These are phyloP conservation scores for Colletotrichum australisinense DNA, from an alignment of 2,329 filamentous ascomycete species.

Conservation along the genomic window DNA sequence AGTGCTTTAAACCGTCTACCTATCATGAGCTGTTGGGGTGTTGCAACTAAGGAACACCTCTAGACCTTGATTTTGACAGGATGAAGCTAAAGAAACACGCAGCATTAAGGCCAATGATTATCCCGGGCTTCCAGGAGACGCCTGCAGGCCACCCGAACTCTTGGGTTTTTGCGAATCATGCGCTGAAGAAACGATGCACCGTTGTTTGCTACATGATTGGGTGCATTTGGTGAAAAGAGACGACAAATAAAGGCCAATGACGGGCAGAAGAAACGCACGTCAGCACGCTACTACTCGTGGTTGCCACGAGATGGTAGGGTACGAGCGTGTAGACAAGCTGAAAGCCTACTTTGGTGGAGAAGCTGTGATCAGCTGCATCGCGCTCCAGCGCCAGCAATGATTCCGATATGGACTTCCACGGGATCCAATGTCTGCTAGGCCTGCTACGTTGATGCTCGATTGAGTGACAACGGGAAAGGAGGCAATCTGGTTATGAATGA, in stretches of 20 bases:
- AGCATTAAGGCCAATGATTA: slow-evolving; percentile 28
- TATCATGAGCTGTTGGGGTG: not conserved
- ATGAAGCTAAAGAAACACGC: not conserved
- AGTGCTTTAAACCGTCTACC: not conserved
- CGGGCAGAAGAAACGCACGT: slow-evolving; percentile 14
- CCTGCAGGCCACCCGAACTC: slow-evolving; percentile 36
- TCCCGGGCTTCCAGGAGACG: slow-evolving; percentile 1
- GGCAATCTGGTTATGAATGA: not conserved
- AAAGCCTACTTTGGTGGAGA: not conserved
- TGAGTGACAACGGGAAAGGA: not conserved
- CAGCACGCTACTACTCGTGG: slow-evolving; percentile 2
- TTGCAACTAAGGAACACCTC: not conserved
- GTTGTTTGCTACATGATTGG: slow-evolving; percentile 20
- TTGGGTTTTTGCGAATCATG: slow-evolving; percentile 48
- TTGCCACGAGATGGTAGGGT: not conserved
- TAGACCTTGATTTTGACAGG: not conserved
- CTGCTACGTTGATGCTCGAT: not conserved
- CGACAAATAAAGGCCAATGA: slow-evolving; percentile 22
- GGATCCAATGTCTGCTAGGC: not conserved
- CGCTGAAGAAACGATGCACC: slow-evolving; percentile 39
- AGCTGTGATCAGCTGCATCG: not conserved
- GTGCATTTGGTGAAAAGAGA: not conserved
- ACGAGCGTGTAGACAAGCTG: not conserved
- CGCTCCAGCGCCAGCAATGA: not conserved
- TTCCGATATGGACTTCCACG: not conserved